Base-by-base conservation (phyloP, 1,284 basidiomycete genomes). In the Heterobasidion parviporum region DNA sequence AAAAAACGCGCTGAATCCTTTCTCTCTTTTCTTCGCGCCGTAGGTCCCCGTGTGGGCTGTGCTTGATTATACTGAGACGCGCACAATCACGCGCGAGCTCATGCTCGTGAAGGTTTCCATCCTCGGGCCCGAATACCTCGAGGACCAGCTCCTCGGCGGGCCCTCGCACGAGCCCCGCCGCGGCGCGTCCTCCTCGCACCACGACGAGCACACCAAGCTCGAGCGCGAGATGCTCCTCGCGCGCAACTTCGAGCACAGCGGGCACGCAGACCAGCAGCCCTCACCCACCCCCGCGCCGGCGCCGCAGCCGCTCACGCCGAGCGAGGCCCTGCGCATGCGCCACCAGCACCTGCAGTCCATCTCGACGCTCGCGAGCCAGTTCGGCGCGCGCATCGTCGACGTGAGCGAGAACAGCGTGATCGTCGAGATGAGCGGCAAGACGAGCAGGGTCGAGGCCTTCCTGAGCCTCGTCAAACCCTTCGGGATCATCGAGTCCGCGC, bases 41-140 rank as follows among this genome's bases (percentile, higher is more conserved):
- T 60, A 95, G 93, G 93, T 98, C 41, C 94, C 94, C 57, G 94
- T 98, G 15, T 98, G 94, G 94, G 94, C 94, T 36, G 95, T 98
- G 26, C 78, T 98, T 57, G 94, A 98, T 73, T 98, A 97, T 70
- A 97, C 94, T 38, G 82, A 94, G 62, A 98, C 93, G 32, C 84
- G 82, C 57, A 89, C 87, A 9, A 65, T 65, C 55, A 45, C 54
- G 55, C 63, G 63, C 54, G 63, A 65, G 18, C 58, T 65, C 1
- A 57, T 64, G 32, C 68, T 73, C 57, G 70, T 68, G 54, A 73
- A 73, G 56, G 69, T 99, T 7, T 98, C 95, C 56, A 96, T 96
- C 66, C 85, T 99, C 34, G 97, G 97, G 1, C 94, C 96, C 14
- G 97, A 99, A 70, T 98, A 98, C 72, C 87, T 98, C 65, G 92